phyloP scores from a whole-genome alignment of 2,329 filamentous ascomycete species.

The Aspergillus calidoustus region DNA sequence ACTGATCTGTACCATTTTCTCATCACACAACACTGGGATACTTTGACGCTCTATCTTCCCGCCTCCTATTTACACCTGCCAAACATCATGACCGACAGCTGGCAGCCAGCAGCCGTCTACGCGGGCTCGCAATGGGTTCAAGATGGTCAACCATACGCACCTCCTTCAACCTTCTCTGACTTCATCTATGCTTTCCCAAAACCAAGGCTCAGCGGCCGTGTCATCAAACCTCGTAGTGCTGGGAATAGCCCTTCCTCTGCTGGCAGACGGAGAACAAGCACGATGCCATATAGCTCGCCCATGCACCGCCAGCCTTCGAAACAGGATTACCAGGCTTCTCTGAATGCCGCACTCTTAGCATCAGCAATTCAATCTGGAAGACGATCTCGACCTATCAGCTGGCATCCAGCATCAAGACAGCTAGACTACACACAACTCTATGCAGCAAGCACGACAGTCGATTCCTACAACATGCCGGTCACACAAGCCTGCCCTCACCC shows the following conservation, averaged over 20 bases:
- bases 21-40: conserved; percentile 9
- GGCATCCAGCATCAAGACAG: conserved; percentile 68
- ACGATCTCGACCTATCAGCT: conserved; percentile 69
- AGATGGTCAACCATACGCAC: conserved; percentile 28
- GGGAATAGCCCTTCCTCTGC: conserved; percentile 68
- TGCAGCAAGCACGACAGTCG: conserved; percentile 23
- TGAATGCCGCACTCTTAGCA: conserved; percentile 50
- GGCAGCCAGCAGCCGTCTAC: conserved; percentile 32
- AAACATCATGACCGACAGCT: conserved; percentile 36
- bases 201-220: conserved; percentile 55
- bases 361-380: conserved; percentile 38
- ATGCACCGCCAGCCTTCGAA: conserved; percentile 42
- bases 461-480: conserved; percentile 25
- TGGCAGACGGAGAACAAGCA: conserved; percentile 60
- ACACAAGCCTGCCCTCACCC: conserved; percentile 27
- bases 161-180: conserved; percentile 38
- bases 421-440: conserved; percentile 32
- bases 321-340: conserved; percentile 45
- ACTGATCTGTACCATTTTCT: conserved; percentile 16
- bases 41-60: neutral
- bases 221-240: conserved; percentile 69
- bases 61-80: conserved; percentile 13
- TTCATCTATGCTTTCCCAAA: conserved; percentile 53
- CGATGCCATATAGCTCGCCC: conserved; percentile 47
- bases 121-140: conserved; percentile 35